Conservation (phyloP, 345 rosid species). For the Litchi chinensis region DNA sequence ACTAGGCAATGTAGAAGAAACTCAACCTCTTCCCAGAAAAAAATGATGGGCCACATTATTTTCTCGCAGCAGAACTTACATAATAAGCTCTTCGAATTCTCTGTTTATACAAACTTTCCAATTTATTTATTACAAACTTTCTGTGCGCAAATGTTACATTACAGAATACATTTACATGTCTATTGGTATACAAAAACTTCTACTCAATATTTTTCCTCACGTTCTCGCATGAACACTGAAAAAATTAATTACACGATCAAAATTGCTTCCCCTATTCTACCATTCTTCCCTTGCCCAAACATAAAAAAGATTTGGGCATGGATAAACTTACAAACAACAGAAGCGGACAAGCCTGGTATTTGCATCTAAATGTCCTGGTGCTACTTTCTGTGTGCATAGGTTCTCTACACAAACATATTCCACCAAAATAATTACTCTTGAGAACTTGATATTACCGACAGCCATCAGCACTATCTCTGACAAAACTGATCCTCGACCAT, state of each 20-base stretch:
- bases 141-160: neutral
- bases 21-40: neutral
- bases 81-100: too few relatives aligned
- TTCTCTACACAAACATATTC: conserved; percentile 1
- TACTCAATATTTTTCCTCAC: neutral
- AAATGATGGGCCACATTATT: neutral
- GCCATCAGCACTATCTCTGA: neutral
- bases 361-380: neutral
- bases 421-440: neutral
- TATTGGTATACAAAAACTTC: neutral
- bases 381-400: neutral
- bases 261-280: neutral
- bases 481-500: neutral
- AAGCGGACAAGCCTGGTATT: neutral
- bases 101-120: neutral
- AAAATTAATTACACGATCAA: neutral
- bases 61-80: neutral
- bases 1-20: neutral
- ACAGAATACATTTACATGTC: neutral
- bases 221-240: neutral
- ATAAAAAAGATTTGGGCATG: neutral
- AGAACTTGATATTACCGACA: neutral
- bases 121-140: neutral
- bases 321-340: neutral
- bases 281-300: neutral